These are phyloP conservation scores for Volvariella surrecta DNA, from an alignment of 1,284 basidiomycete genomes.

Conservation along the genomic window DNA sequence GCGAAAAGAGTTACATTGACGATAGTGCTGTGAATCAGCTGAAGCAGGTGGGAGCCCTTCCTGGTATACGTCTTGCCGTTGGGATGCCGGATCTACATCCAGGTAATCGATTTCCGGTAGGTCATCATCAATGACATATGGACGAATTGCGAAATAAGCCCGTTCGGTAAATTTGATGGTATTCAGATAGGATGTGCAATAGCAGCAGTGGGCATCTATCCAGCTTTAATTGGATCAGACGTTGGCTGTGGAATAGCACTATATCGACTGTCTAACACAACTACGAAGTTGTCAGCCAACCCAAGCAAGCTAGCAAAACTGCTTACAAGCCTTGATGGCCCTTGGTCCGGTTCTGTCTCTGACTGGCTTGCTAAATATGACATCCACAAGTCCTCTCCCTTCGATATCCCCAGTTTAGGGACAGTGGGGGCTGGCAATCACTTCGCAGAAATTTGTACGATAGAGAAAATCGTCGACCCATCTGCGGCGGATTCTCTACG, in stretches of 20 bases:
- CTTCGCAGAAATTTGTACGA: constrained; percentile 27
- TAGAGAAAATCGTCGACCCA: constrained; percentile 22
- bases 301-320: constrained; percentile 21
- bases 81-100: constrained; percentile 32
- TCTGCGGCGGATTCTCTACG: constrained; percentile 15
- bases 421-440: constrained; percentile 30
- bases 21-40: constrained; percentile 25
- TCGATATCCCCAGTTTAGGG: constrained; percentile 23
- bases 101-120: constrained; percentile 25
- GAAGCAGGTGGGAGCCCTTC: constrained; percentile 17
- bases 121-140: constrained; percentile 6
- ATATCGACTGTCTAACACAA: constrained; percentile 20
- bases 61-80: constrained; percentile 19
- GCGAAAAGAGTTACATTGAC: constrained; percentile 22
- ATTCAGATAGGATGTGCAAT: constrained; percentile 21
- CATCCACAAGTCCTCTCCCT: constrained; percentile 19
- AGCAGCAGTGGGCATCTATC: constrained; percentile 25
- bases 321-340: constrained; percentile 24
- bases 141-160: constrained; percentile 1
- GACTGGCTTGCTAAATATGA: constrained; percentile 24
- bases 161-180: neutral
- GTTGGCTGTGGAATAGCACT: constrained; percentile 29
- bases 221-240: constrained; percentile 29
- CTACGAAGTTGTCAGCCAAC: constrained; percentile 14
- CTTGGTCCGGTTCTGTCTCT: constrained; percentile 22